Evolutionary conservation across 2,329 filamentous ascomycete species (phyloP), one percentile per base, ranked within the genome.

Genomic region (Arthrinium puccinioides): DNA sequence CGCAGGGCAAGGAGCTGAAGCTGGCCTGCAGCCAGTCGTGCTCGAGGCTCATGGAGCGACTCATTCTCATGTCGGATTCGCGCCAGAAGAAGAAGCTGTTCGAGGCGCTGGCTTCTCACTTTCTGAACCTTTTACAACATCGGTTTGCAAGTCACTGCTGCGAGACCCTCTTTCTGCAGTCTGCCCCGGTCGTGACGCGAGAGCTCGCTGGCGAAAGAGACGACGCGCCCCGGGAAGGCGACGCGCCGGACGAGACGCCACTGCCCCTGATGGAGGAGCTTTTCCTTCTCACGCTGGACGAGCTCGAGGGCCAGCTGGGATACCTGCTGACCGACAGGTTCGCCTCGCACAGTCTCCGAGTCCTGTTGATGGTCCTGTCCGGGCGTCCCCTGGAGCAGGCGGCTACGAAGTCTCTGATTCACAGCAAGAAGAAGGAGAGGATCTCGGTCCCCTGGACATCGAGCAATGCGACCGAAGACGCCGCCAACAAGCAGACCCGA

Each of bases 121-220:
- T 97, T 61, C 68, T 90, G 41, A 83, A 89, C 51, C 74, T 98
- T 20, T 81, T 96, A 36, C 89, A 94, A 57, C 92, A 98, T 63
- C 84, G 92, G 14, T 98, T 98, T 54, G 92, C 92, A 5, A 94
- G 89, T 43, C 92, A 98, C 66, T 97, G 90, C 63, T 96, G 89
- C 58, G 92, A 98, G 64, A 87, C 87, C 19, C 72, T 98, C 21
- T 97, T 98, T 59, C 69, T 89, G 33, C 79, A 85, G 46, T 84
- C 86, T 2, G 89, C 89, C 0, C 82, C 85, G 1, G 65, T 84
- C 9, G 84, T 95, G 25, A 84, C 83, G 11, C 69, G 82, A 43
- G 89, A 95, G 60, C 62, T 86, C 59, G 71, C 56, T 46, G 74
- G 56, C 15, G 66, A 67, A 16, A 67, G 68, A 7, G 61, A 64